Base-by-base conservation (phyloP, 257 asterid species). In the Leptodermis oblonga region DNA sequence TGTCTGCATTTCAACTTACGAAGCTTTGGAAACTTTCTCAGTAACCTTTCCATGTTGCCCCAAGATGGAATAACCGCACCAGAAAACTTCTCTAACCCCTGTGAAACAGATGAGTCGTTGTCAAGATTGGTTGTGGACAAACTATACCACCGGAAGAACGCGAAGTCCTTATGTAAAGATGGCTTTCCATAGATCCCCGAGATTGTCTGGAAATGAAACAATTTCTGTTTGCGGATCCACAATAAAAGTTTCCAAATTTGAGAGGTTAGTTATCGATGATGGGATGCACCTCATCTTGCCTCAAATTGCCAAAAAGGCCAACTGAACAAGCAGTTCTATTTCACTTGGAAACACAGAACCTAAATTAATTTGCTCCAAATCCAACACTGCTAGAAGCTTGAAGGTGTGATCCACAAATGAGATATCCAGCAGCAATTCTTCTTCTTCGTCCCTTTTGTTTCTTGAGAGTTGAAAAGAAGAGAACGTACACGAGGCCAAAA, bases 181-280 rank as follows among this genome's bases (percentile, higher is more conserved):
- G 31, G 22, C 11, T n/a, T 25, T 51, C 28, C 12, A 4, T 18
- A 68, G 26, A 7, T 23, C 33, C 49, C 64, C 22, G n/a, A 68
- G 41, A 4, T 17, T 68, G 5, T 52, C 58, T n/a, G 72, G 72
- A 49, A 67, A 7, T 48, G 62, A 11, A 49, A 68, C 46, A 34
- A 20, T 20, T 49, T 25, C 5, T 0, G 33, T 4, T 1, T 13
- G 18, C 15, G 41, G 15, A 49, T 36, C 34, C 61, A 54, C 14
- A 11, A 52, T 33, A 4, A 68, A 49, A 15, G 63, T 68, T n/a
- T 68, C 71, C 48, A 68, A 20, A 6, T 51, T 33, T 3, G 46
- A 68, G 36, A 68, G 72, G 17, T 53, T 52, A 26, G n/a, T 31
- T 36, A 53, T 36, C 18, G 72, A 68, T 52, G 72, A 22, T 33